Percentiles rank a stretch among this genome's conserved stretches.
Conservation (phyloP, 768 basidiomycete species). For the Solioccasus polychromus region DNA sequence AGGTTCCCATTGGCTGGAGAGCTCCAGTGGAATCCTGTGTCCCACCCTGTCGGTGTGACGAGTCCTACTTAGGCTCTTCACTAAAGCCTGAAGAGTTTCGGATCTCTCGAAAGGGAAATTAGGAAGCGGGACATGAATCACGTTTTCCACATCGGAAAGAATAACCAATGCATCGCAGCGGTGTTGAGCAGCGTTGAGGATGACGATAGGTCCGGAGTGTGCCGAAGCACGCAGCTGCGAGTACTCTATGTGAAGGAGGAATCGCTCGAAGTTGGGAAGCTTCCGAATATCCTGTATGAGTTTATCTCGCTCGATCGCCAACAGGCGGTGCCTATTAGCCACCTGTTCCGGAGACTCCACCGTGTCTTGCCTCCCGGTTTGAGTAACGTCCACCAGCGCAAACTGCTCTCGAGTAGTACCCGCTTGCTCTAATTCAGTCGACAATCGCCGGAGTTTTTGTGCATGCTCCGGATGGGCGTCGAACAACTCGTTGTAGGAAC, state of each 20-base stretch:
- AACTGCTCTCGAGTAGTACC: background rate
- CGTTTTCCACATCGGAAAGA: background rate
- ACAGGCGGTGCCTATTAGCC: background rate
- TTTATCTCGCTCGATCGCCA: background rate
- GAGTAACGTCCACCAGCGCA: background rate
- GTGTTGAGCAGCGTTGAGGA: background rate
- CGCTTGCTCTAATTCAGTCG: background rate
- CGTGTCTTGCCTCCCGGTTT: background rate
- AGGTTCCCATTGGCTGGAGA: background rate
- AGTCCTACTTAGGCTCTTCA: too few species aligned
- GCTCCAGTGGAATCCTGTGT: background rate
- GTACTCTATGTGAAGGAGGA: background rate
- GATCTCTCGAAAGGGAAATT: background rate
- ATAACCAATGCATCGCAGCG: background rate
- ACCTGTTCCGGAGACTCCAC: background rate
- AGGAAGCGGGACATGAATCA: background rate
- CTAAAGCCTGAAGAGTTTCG: background rate
- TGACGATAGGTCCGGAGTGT: background rate
- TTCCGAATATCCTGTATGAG: background rate
- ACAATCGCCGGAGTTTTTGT: background rate
- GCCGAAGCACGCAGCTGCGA: background rate
- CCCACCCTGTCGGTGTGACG: too few species aligned
- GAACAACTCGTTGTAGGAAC: background rate
- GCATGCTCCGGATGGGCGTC: conserved; percentile 1
- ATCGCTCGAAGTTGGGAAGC: background rate